Conservation (phyloP, 2,329 filamentous ascomycete genomes). For the Ophiostoma populinum region DNA sequence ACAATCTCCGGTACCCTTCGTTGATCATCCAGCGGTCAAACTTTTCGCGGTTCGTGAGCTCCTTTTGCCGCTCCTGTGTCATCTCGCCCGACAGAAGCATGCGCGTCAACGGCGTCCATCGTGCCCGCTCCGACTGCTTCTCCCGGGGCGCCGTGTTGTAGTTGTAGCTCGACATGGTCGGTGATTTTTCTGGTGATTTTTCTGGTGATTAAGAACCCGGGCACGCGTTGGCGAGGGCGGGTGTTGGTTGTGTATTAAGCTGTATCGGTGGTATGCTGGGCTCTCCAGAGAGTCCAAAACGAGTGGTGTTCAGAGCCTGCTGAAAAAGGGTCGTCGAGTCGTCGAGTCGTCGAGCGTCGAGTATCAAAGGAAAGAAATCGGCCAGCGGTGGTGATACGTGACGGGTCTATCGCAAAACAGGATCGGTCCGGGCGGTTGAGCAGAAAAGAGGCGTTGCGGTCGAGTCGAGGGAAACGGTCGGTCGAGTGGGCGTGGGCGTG, state of each 20-base stretch:
- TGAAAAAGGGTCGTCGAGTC: conserved; percentile 22
- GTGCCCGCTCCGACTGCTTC: conserved; percentile 48
- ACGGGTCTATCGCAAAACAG: too few species aligned
- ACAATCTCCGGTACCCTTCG: conserved; percentile 69
- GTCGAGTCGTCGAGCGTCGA: too few species aligned
- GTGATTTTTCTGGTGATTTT: background rate
- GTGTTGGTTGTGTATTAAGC: background rate
- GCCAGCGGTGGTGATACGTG: conserved; percentile 4
- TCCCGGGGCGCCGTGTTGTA: conserved; percentile 16
- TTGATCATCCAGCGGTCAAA: conserved; percentile 84
- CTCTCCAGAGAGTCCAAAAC: conserved; percentile 2
- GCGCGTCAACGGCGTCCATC: conserved; percentile 68
- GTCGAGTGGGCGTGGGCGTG: too few species aligned
- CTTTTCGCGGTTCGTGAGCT: conserved; percentile 50
- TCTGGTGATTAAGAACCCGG: background rate
- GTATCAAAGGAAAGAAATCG: conserved; percentile 9
- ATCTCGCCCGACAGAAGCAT: conserved; percentile 74
- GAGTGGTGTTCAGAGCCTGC: conserved; percentile 33
- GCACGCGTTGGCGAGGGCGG: background rate
- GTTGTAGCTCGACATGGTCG: conserved; percentile 19
- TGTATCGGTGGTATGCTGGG: background rate
- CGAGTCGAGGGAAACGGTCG: conserved; percentile 2
- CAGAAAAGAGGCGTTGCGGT: background rate
- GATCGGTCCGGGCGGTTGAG: too few species aligned
- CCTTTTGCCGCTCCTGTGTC: conserved; percentile 54